phyloP scores from a whole-genome alignment of 306 rosid genomes.

The Vicia faba region DNA sequence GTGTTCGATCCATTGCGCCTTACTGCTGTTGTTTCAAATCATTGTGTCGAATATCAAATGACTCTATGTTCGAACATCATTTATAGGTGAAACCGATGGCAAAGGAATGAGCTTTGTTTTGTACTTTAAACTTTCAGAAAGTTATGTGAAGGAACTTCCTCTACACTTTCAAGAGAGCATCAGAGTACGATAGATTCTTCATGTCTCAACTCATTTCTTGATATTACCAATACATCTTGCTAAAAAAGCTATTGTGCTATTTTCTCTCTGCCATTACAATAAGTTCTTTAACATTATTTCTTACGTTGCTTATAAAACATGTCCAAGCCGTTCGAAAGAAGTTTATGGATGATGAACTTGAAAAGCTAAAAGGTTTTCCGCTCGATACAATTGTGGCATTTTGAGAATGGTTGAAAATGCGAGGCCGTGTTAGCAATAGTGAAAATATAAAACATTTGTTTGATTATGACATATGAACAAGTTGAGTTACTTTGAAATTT shows the following conservation, averaged over 20 bases:
- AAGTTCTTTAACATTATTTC: no score
- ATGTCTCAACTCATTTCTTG: slow-evolving; percentile 20
- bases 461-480: no score
- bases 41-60: no score
- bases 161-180: slow-evolving; percentile 76
- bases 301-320: neutral
- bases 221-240: neutral
- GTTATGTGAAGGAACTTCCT: slow-evolving; percentile 81
- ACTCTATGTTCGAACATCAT: no score
- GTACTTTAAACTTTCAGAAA: slow-evolving; percentile 88
- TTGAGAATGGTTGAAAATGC: slow-evolving; percentile 89
- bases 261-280: neutral
- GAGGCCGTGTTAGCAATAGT: slow-evolving; percentile 91
- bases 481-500: no score
- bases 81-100: slow-evolving; percentile 92
- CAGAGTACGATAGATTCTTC: slow-evolving; percentile 64
- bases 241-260: neutral
- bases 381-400: slow-evolving; percentile 69
- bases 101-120: slow-evolving; percentile 91
- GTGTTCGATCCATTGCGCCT: no score
- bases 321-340: slow-evolving; percentile 50
- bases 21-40: no score
- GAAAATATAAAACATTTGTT: no score
- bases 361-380: slow-evolving; percentile 91
- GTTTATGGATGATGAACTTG: slow-evolving; percentile 86